A percentile compares a stretch with the other conserved stretches of the same genome.
Conservation (phyloP, 139 green algal species). For the Closterium sp. region DNA sequence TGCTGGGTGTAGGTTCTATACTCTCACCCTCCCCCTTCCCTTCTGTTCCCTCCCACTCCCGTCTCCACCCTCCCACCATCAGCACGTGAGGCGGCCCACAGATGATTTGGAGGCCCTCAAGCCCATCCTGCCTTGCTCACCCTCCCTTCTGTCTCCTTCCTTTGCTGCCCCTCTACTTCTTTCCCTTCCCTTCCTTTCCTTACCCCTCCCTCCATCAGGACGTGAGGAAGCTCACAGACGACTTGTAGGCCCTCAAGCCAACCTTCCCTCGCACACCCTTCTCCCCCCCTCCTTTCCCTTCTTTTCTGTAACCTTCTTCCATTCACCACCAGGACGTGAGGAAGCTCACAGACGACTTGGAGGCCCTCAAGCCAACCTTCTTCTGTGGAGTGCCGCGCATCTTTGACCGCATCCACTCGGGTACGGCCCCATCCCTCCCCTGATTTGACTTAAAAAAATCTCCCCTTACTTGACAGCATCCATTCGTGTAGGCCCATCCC, state of each 20-base stretch:
- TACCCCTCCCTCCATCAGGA: background rate
- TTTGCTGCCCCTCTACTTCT: too few relatives aligned
- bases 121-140: constrained; percentile 59
- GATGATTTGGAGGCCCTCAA: constrained; percentile 78
- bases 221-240: background rate
- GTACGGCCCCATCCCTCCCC: background rate
- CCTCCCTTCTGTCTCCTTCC: background rate
- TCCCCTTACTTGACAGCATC: too few relatives aligned
- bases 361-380: constrained; percentile 78
- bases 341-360: constrained; percentile 79
- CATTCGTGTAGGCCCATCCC: too few relatives aligned
- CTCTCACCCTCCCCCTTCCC: too few relatives aligned
- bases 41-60: too few relatives aligned
- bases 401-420: constrained; percentile 91
- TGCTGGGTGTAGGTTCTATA: too few relatives aligned
- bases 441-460: too few relatives aligned
- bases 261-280: too few relatives aligned
- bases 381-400: constrained; percentile 93
- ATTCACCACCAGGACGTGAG: constrained; percentile 61
- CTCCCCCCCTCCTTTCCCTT: too few relatives aligned
- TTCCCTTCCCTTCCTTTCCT: background rate
- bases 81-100: constrained; percentile 74
- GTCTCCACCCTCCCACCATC: background rate
- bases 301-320: too few relatives aligned
- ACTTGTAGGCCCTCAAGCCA: background rate